These are phyloP conservation scores for Colletotrichum camelliae DNA, from an alignment of 2,329 filamentous ascomycete species.

Conservation along the genomic window DNA sequence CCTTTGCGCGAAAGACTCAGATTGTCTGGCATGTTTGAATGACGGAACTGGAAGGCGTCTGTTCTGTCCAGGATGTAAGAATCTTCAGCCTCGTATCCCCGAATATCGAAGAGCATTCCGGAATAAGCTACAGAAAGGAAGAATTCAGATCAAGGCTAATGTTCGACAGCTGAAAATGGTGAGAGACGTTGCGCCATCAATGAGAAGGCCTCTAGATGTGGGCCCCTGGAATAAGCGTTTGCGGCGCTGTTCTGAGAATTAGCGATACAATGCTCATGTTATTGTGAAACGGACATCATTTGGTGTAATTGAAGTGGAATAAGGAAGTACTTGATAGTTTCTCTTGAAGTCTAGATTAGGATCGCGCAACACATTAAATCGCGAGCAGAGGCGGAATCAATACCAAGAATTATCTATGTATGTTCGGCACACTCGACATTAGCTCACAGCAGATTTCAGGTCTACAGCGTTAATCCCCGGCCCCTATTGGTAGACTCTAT, in stretches of 20 bases:
- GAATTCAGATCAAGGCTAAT: neutral
- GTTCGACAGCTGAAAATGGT: neutral
- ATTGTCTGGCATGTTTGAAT: neutral
- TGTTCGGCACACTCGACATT: too few relatives aligned
- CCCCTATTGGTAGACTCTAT: too few relatives aligned
- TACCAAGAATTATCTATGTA: too few relatives aligned
- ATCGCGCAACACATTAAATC: too few relatives aligned
- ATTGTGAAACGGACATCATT: neutral
- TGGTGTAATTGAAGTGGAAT: too few relatives aligned
- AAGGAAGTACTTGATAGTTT: too few relatives aligned
- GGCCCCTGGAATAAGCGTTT: neutral
- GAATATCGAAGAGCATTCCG: neutral
- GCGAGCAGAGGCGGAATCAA: too few relatives aligned
- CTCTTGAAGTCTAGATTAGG: too few relatives aligned
- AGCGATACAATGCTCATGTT: neutral
- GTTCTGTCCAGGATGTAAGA: neutral
- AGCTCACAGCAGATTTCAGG: too few relatives aligned
- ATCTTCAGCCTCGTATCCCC: neutral
- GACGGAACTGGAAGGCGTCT: neutral
- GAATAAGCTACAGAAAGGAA: too few relatives aligned
- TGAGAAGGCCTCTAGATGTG: neutral
- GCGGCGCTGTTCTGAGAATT: fast-evolving
- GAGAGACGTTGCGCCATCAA: neutral
- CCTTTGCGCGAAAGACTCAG: neutral
- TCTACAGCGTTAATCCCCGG: too few relatives aligned